Evolutionary conservation across 495 filamentous ascomycete genomes (phyloP).

Genomic region (Penicillium desertorum): DNA sequence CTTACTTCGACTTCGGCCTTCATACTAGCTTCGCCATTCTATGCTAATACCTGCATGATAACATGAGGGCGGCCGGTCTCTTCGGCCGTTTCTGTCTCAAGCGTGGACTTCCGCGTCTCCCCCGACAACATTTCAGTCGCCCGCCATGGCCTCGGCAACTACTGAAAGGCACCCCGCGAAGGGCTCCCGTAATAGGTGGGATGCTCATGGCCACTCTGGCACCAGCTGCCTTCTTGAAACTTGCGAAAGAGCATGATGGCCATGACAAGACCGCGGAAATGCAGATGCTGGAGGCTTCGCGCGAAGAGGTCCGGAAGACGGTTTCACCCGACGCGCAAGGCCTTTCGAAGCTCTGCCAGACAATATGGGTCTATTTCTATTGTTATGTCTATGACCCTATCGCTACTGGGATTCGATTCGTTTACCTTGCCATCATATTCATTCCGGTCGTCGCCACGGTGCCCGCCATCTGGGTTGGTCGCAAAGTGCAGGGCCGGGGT

Average conservation of each 20-base stretch:
- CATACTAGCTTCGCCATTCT: neutral
- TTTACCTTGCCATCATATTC: conserved; percentile 85
- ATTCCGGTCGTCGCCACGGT: conserved; percentile 80
- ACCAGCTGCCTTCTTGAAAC: conserved; percentile 68
- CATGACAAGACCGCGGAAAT: conserved; percentile 71
- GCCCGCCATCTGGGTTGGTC: conserved; percentile 79
- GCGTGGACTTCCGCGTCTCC: conserved; percentile 27
- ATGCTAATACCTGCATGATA: conserved; percentile 26
- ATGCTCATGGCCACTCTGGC: conserved; percentile 54
- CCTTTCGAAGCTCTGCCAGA: conserved; percentile 51
- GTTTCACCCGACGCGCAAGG: conserved; percentile 60
- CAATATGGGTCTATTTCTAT: conserved; percentile 63
- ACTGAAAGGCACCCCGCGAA: conserved; percentile 29
- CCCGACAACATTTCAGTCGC: conserved; percentile 18
- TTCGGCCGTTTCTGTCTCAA: conserved; percentile 56
- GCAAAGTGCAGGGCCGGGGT: conserved; percentile 54
- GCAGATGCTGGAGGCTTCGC: conserved; percentile 81
- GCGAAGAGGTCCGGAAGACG: conserved; percentile 68
- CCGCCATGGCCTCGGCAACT: conserved; percentile 29
- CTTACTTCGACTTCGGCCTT: neutral
- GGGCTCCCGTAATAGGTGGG: conserved; percentile 32
- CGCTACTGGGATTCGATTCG: conserved; percentile 80
- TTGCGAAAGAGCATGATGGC: conserved; percentile 64
- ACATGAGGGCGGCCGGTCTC: conserved; percentile 56
- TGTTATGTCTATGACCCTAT: conserved; percentile 79